These are phyloP conservation scores for Paspalum notatum DNA, from an alignment of 176 grass and related monocot genomes.

Conservation along the genomic window DNA sequence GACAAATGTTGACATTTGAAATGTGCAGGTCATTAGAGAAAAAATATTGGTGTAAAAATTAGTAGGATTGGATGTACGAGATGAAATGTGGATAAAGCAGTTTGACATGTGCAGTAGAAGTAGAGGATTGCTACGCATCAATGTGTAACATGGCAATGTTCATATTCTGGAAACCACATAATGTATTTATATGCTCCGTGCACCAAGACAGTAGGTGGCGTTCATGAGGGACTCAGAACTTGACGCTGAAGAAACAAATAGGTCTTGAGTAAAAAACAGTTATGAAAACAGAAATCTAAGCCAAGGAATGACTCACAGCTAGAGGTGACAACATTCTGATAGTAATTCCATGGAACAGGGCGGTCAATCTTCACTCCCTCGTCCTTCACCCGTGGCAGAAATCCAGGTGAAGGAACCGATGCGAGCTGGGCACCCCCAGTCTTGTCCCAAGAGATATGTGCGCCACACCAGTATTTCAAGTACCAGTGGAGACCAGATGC, in stretches of 20 bases:
- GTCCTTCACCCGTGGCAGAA: constrained; percentile 64
- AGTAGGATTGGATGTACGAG: constrained; percentile 11
- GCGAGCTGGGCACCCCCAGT: constrained; percentile 80
- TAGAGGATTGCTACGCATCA: constrained; percentile 21
- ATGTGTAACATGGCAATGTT: constrained; percentile 4
- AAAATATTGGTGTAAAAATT: not conserved
- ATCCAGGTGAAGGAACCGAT: constrained; percentile 63
- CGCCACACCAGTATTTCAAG: constrained; percentile 85
- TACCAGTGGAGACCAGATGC: constrained; percentile 95
- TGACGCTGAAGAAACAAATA: constrained; percentile 6
- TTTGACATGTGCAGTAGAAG: not conserved
- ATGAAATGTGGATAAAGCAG: not conserved
- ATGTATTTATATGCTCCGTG: constrained; percentile 23
- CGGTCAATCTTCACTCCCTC: constrained; percentile 80
- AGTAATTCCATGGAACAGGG: constrained; percentile 92
- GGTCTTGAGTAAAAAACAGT: constrained; percentile 10
- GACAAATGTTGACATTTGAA: not conserved
- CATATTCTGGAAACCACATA: not conserved
- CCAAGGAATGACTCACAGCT: constrained; percentile 74
- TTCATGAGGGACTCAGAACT: not conserved
- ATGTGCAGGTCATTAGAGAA: not conserved
- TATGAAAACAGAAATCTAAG: constrained; percentile 34
- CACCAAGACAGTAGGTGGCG: not conserved
- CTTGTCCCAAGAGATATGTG: constrained; percentile 97
- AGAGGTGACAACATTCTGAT: constrained; percentile 98